A percentile compares a stretch with the other conserved stretches of the same genome.
Evolutionary conservation across 495 filamentous ascomycete species (phyloP).

Genomic region (Elasticomyces elasticus): DNA sequence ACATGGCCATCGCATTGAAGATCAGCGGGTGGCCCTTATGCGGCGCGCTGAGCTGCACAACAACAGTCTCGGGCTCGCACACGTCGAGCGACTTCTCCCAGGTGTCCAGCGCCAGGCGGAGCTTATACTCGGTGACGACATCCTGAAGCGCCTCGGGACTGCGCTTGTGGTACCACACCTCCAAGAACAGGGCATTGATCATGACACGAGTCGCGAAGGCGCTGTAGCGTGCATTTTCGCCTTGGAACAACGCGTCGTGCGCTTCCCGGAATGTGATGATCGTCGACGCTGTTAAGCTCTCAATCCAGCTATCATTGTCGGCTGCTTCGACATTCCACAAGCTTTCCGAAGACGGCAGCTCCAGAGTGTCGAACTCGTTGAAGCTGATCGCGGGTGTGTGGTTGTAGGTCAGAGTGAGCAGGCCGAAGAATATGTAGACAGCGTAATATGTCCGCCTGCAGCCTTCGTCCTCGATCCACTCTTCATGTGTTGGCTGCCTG

Average conservation of each 20-base stretch:
- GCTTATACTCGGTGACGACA: constrained; percentile 96
- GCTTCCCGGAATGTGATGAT: constrained; percentile 82
- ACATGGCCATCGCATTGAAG: constrained; percentile 98
- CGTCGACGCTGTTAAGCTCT: constrained; percentile 57
- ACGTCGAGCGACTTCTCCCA: constrained; percentile 94
- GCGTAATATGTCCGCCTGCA: constrained; percentile 96
- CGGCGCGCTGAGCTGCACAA: constrained; percentile 83
- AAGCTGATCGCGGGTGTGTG: constrained; percentile 95
- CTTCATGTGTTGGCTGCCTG: constrained; percentile 62
- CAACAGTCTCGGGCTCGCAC: constrained; percentile 84
- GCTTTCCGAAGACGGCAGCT: constrained; percentile 86
- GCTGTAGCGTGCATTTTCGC: constrained; percentile 83
- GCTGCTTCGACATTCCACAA: constrained; percentile 79
- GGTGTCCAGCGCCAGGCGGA: constrained; percentile 87
- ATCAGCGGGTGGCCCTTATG: constrained; percentile 97
- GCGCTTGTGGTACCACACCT: constrained; percentile 98
- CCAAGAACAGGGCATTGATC: constrained; percentile 97
- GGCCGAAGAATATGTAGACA: constrained; percentile 98
- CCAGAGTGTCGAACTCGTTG: constrained; percentile 90
- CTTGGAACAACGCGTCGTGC: constrained; percentile 89
- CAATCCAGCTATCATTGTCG: constrained; percentile 76
- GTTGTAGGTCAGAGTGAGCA: constrained; percentile 92
- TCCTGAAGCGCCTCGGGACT: constrained; percentile 92
- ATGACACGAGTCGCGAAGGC: constrained; percentile 95
- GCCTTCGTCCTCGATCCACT: constrained; percentile 96